Evolutionary conservation across 805 yeast species (phyloP).

Genomic region (Metschnikowia lochheadii): DNA sequence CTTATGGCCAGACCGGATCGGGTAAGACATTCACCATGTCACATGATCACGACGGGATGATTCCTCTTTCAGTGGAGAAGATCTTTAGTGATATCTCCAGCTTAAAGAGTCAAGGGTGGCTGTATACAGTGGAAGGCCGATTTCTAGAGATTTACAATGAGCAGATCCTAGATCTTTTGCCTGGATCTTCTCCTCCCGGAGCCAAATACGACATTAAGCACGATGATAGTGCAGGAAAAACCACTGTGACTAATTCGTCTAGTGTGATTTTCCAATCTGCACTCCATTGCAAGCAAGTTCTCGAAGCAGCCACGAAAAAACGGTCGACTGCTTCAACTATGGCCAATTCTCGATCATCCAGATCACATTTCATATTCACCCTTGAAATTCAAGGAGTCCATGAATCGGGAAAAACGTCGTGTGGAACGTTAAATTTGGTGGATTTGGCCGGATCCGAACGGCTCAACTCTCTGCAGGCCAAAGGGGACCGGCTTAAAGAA

Average conservation of each 20-base stretch:
- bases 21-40: constrained; percentile 96
- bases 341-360: constrained; percentile 78
- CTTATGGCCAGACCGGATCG: constrained; percentile 92
- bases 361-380: constrained; percentile 84
- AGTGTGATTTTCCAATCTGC: constrained; percentile 44
- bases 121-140: constrained; percentile 60
- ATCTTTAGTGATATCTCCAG: constrained; percentile 56
- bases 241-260: constrained; percentile 59
- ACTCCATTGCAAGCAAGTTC: constrained; percentile 45
- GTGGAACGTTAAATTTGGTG: constrained; percentile 62
- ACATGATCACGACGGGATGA: constrained; percentile 65
- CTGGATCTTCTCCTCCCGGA: constrained; percentile 16
- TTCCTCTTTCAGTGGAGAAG: constrained; percentile 68
- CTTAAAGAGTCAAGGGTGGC: constrained; percentile 57
- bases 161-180: constrained; percentile 63
- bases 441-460: constrained; percentile 97
- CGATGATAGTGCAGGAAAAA: constrained; percentile 48
- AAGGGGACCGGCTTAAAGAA: constrained; percentile 78
- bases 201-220: constrained; percentile 68
- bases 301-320: constrained; percentile 53
- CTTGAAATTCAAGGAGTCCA: constrained; percentile 57
- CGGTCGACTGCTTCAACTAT: constrained; percentile 80
- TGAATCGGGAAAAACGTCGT: constrained; percentile 34
- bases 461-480: constrained; percentile 65
- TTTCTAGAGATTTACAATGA: constrained; percentile 91